Evolutionary conservation across 495 filamentous ascomycete genomes (phyloP).

Genomic region (Aspergillus bridgeri): DNA sequence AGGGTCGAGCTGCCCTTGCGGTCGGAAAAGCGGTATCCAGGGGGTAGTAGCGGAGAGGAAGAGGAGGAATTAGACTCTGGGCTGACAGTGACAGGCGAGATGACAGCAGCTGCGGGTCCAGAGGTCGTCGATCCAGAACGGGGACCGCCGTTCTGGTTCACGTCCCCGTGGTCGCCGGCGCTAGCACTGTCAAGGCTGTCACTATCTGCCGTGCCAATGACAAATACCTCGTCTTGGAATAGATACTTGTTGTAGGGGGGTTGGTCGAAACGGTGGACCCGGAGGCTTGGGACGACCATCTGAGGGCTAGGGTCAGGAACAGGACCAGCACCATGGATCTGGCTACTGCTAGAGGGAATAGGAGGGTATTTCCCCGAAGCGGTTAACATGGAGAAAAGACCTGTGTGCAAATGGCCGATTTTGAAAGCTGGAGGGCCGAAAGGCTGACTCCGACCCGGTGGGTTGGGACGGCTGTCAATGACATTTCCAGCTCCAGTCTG

Average conservation of each 20-base stretch:
- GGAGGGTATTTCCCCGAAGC: conserved; percentile 10
- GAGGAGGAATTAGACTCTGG: background rate
- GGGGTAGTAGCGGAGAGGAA: conserved; percentile 21
- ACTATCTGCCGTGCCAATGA: conserved; percentile 2
- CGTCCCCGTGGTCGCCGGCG: background rate
- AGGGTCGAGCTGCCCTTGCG: conserved; percentile 23
- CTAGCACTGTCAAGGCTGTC: conserved; percentile 1
- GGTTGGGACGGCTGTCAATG: conserved; percentile 19
- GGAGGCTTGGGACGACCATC: conserved; percentile 15
- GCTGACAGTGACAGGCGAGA: no score
- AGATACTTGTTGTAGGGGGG: conserved; percentile 36
- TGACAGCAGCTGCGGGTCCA: background rate
- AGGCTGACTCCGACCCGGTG: conserved; percentile 10
- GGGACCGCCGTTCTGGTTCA: background rate
- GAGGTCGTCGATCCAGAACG: no score
- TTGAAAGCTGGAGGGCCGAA: conserved; percentile 26
- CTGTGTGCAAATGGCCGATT: conserved; percentile 34
- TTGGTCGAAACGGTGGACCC: conserved; percentile 34
- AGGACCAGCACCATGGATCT: background rate
- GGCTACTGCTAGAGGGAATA: background rate
- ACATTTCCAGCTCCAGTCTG: no score
- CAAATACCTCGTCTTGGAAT: conserved; percentile 20
- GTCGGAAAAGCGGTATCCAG: conserved; percentile 31
- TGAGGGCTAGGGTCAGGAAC: background rate
- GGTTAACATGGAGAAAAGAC: conserved; percentile 24